Percentiles rank a stretch among this genome's conserved stretches.
These are phyloP conservation scores for Plasmodium ovale DNA, from an alignment of 169 alveolate genomes.

Conservation along the genomic window DNA sequence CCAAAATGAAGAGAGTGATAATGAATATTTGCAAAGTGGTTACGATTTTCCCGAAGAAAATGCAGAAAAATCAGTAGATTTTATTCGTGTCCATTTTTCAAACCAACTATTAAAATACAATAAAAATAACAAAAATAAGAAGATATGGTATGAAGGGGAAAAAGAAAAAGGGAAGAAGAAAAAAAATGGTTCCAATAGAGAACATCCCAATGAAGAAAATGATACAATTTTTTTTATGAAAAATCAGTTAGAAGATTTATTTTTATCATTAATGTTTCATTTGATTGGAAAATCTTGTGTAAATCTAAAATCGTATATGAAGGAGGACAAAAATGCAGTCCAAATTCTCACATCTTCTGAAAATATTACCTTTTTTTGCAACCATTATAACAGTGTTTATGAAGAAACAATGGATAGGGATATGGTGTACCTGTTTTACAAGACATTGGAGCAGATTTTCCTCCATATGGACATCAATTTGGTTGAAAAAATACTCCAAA, in stretches of 20 bases:
- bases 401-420: conserved; percentile 12
- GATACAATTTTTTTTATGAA: conserved; percentile 26
- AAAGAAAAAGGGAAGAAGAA: not conserved
- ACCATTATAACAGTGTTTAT: conserved; percentile 36
- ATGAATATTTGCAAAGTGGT: not conserved
- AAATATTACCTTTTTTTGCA: conserved; percentile 51
- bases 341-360: conserved; percentile 34
- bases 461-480: conserved; percentile 27
- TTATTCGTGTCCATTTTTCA: conserved; percentile 17
- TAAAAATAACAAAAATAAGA: conserved; percentile 4
- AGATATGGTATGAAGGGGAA: not conserved
- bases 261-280: conserved; percentile 28
- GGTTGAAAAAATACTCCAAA: conserved; percentile 27
- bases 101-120: not conserved
- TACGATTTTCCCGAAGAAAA: not conserved
- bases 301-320: conserved; percentile 30
- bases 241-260: conserved; percentile 61
- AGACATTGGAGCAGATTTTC: conserved; percentile 51
- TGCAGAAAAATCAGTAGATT: not conserved
- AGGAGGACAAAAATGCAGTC: conserved; percentile 33
- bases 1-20: not conserved
- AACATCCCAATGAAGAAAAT: not conserved
- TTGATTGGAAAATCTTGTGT: conserved; percentile 11
- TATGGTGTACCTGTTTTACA: conserved; percentile 55
- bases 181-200: not conserved